These are phyloP conservation scores for Kalmanozyma brasiliensis DNA, from an alignment of 1,284 basidiomycete genomes.

Conservation along the genomic window DNA sequence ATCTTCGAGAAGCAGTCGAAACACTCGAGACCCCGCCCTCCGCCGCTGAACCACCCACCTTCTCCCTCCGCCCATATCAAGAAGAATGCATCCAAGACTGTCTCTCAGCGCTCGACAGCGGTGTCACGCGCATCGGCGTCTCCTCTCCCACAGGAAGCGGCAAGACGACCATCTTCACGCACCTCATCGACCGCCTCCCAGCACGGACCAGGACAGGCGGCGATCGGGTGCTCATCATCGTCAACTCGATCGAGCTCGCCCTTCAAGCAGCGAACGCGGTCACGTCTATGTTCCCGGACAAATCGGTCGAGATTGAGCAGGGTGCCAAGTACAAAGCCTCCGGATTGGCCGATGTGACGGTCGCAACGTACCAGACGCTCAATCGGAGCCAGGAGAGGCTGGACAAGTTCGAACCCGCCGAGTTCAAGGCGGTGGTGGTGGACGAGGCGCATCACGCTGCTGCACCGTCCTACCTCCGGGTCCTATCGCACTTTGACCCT, in stretches of 20 bases:
- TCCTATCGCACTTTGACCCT: conserved; percentile 80
- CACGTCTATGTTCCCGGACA: conserved; percentile 75
- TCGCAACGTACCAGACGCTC: conserved; percentile 92
- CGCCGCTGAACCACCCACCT: not conserved
- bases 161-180: conserved; percentile 85
- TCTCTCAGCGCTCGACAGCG: conserved; percentile 76
- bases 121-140: conserved; percentile 82
- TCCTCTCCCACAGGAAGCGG: conserved; percentile 85
- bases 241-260: conserved; percentile 88
- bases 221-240: conserved; percentile 79
- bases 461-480: conserved; percentile 82
- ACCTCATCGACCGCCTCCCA: conserved; percentile 54
- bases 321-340: conserved; percentile 79
- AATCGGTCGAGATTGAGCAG: conserved; percentile 91
- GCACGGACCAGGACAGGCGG: conserved; percentile 11
- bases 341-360: conserved; percentile 84
- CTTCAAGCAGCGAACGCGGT: conserved; percentile 85
- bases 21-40: not conserved
- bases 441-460: conserved; percentile 87
- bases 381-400: conserved; percentile 74
- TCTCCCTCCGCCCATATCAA: conserved; percentile 81
- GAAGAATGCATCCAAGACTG: conserved; percentile 84
- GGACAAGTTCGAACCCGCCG: conserved; percentile 80
- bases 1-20: not conserved
- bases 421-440: conserved; percentile 82